Evolutionary conservation across 75 land plant genomes (phyloP), one percentile per base, ranked within the genome.

Genomic region (Picea sitchensis): DNA sequence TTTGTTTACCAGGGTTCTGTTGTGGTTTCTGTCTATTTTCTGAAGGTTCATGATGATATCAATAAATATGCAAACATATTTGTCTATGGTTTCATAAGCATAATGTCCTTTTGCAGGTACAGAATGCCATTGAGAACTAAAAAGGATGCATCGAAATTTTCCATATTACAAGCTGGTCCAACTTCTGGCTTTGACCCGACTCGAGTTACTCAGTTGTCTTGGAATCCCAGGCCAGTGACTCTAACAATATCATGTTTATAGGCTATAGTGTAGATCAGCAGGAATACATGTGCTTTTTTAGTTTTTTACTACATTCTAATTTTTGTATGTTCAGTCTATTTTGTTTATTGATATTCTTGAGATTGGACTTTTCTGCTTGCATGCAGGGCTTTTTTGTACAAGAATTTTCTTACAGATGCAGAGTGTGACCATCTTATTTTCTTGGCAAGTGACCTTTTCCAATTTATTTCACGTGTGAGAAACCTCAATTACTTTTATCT

Each of bases 341-440:
- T 8, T 26, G 4, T 76, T 61, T 17, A 31, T 5, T 56, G 32
- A 4, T n/a, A 15, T 26, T 23, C 26, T 75, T 75, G 60, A 51
- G 17, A 57, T 57, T 76, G 58, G 59, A 75, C 15, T 76, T 75
- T 76, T 76, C 23, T 54, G 32, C 14, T 14, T 14, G 61, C 56
- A 54, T 77, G 51, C 62, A 89, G 73, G 73, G 73, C 73, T 9
- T 71, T 71, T 41, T 4, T 90, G 23, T 85, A 92, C 80, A 85
- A 85, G 68, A 84, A 83, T 41, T 90, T 94, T 79, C 73, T 94
- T 58, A 79, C 92, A 11, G 83, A 83, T 58, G 84, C 82, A 61
- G 96, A 94, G 74, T 94, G 96, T 79, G 94, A 94, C 59, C 96
- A 94, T 68, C 90, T 89, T 26, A 87, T 87, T 23, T 15, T 58